Evolutionary conservation across 2,329 filamentous ascomycete species (phyloP).

Genomic region (Alternaria sp.): DNA sequence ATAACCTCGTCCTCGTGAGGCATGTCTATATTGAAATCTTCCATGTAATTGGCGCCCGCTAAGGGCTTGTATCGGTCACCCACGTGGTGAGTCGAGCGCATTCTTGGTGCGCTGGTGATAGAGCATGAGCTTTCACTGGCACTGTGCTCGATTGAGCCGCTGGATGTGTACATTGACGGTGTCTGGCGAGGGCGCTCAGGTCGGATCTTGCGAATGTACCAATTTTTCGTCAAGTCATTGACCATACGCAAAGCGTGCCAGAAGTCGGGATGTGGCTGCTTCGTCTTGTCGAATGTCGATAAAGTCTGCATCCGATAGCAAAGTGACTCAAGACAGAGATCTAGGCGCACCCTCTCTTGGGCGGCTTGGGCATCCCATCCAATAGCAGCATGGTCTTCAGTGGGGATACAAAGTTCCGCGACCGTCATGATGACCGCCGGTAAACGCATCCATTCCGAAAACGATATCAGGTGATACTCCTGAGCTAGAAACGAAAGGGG

Average conservation of each 20-base stretch:
- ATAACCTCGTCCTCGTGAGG: constrained; percentile 6
- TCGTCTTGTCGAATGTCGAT: constrained; percentile 36
- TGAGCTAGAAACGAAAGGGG: constrained; percentile 76
- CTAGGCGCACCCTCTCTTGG: constrained; percentile 43
- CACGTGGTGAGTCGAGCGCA: constrained; percentile 4
- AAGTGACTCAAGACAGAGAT: constrained; percentile 45
- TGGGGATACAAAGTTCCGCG: constrained; percentile 43
- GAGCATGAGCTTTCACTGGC: constrained; percentile 19
- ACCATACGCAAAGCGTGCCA: constrained; percentile 45
- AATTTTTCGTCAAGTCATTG: constrained; percentile 39
- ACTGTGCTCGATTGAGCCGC: constrained; percentile 18
- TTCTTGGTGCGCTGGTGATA: constrained; percentile 13
- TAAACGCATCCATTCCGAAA: constrained; percentile 47
- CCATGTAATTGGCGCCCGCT: constrained; percentile 10
- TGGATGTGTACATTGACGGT: constrained; percentile 6
- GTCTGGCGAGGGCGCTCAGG: constrained; percentile 8
- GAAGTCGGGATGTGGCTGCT: constrained; percentile 41
- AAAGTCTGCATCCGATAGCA: constrained; percentile 47
- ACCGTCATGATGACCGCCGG: constrained; percentile 43
- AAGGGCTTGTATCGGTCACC: background rate
- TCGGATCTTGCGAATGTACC: constrained; percentile 43
- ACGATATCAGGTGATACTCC: constrained; percentile 44
- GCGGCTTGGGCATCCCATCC: constrained; percentile 47
- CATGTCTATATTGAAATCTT: constrained; percentile 9
- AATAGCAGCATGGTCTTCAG: constrained; percentile 28